Percentiles rank a stretch among this genome's conserved stretches.
Conservation (phyloP, 2,329 filamentous ascomycete species). For the Penicillium occitanis region DNA sequence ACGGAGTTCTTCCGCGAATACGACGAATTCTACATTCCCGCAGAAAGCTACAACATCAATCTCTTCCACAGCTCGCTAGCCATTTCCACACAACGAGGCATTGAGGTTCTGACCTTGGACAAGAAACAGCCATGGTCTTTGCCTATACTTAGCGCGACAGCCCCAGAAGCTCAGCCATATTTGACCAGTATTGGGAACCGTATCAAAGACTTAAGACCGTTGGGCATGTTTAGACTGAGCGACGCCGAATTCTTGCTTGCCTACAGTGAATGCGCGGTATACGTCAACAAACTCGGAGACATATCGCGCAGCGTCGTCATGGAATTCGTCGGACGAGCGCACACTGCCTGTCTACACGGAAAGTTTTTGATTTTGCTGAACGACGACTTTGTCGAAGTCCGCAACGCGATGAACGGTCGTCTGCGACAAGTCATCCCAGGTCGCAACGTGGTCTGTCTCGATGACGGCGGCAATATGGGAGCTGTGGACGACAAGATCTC, state of each 20-base stretch:
- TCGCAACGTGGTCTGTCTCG: conserved; percentile 82
- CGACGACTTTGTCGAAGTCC: conserved; percentile 92
- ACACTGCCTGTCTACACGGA: conserved; percentile 82
- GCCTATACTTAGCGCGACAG: conserved; percentile 69
- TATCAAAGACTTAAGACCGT: conserved; percentile 76
- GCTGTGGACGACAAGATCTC: background rate
- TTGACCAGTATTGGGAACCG: conserved; percentile 83
- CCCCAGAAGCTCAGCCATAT: conserved; percentile 57
- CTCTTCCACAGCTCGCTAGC: conserved; percentile 94
- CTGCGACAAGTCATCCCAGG: conserved; percentile 92
- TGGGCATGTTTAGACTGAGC: conserved; percentile 95
- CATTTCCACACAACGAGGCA: conserved; percentile 84
- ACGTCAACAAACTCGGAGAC: conserved; percentile 97
- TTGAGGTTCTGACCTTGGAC: conserved; percentile 94
- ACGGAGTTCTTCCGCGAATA: conserved; percentile 98
- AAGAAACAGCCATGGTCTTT: conserved; percentile 96
- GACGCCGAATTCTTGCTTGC: conserved; percentile 90
- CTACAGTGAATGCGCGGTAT: conserved; percentile 95
- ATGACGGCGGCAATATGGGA: conserved; percentile 62
- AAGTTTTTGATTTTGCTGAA: conserved; percentile 93
- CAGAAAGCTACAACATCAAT: conserved; percentile 92
- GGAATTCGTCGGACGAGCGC: conserved; percentile 96
- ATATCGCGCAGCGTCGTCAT: conserved; percentile 92
- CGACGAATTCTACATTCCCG: conserved; percentile 97
- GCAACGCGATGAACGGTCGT: conserved; percentile 93